These are phyloP conservation scores for Amanita brunnescens DNA, from an alignment of 768 basidiomycete genomes.

Conservation along the genomic window DNA sequence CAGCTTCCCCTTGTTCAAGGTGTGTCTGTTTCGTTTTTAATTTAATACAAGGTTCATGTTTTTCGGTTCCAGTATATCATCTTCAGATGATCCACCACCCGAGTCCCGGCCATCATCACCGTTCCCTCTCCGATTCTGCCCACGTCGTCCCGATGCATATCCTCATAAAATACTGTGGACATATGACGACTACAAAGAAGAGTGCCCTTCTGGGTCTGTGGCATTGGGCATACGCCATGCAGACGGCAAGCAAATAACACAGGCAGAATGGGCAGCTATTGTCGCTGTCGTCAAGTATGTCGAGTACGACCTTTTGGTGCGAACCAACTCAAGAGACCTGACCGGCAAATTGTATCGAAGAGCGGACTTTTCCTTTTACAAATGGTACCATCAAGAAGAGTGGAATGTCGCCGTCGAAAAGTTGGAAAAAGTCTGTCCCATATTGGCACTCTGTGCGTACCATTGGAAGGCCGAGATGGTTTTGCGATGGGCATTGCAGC, in stretches of 20 bases:
- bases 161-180: constrained; percentile 1
- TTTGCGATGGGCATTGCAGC: constrained; percentile 1
- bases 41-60: neutral
- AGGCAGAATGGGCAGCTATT: neutral
- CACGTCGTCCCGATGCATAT: neutral
- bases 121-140: neutral
- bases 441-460: neutral
- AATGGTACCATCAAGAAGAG: neutral
- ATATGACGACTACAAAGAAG: neutral
- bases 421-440: constrained; percentile 1
- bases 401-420: neutral
- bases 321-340: neutral
- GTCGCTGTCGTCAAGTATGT: neutral
- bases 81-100: neutral
- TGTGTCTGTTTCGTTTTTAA: neutral
- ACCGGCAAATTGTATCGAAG: neutral
- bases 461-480: constrained; percentile 6
- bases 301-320: neutral
- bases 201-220: neutral
- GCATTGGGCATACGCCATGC: neutral
- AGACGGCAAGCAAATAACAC: constrained; percentile 1
- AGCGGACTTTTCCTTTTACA: neutral
- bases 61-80: neutral
- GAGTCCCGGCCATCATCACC: neutral
- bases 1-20: constrained; percentile 4